Base-by-base conservation (phyloP, 768 basidiomycete genomes). In the Lentinula aciculospora region DNA sequence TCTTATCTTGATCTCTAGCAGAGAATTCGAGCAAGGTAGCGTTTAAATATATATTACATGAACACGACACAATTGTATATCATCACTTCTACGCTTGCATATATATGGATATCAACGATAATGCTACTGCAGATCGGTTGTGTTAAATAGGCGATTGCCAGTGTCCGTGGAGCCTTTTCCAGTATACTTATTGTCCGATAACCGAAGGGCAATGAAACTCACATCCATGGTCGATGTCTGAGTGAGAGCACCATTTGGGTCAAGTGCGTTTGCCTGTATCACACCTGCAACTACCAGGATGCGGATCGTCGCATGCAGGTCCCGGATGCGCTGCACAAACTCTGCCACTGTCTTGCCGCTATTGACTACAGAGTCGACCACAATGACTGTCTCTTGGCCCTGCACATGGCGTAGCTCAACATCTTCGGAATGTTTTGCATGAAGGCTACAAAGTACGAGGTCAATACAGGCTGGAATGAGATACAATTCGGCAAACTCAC, bases 291-390 rank as follows among this genome's bases (percentile, higher is more conserved):
- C 45, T 3, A 65, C 64, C 15, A 64, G 40, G 21, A 65, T 61
- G 25, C 61, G 61, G 48, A 64, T 49, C 17, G 31, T 57, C 19
- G 61, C 23, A 42, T 62, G 3, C 45, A 62, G 40, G 15, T 29
- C 28, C 10, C 63, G 64, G 29, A 65, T 61, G 48, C 58, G 63
- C 32, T 53, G 28, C 23, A 66, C 46, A 56, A 66, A 66, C 54
- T 65, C 60, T 0, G 51, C 60, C 44, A 65, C 61, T 15, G 63
- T 64, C 39, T 63, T 65, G n/a, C 67, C 67, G 51, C 58, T 65
- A 50, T 66, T 68, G 53, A 66, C 60, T 40, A 65, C 67, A 45
- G 64, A 65, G 56, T 66, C 65, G 23, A 68, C 67, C 5, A 68
- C 50, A 36, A 68, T 42, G 12, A 66, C 27, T 6, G 53, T 61